Evolutionary conservation across 805 yeast species (phyloP).

Genomic region (Pichia scutulata): DNA sequence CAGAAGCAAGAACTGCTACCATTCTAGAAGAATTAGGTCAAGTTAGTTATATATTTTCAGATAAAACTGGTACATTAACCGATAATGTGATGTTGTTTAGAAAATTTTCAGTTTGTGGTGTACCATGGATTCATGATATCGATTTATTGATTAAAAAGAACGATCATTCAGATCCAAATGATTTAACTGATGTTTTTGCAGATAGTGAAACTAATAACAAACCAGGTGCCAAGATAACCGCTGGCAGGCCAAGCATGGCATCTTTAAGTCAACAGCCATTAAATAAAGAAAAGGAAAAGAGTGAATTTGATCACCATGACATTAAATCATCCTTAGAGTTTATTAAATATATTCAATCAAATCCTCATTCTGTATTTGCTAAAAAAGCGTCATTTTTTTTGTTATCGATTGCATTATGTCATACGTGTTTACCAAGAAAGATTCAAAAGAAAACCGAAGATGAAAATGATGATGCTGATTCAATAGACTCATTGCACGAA

Average conservation of each 20-base stretch:
- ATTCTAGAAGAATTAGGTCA: constrained; percentile 96
- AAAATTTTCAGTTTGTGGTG: constrained; percentile 80
- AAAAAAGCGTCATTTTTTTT: constrained; percentile 72
- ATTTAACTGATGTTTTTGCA: constrained; percentile 8
- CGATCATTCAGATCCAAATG: constrained; percentile 10
- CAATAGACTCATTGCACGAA: constrained; percentile 19
- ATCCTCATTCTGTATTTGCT: constrained; percentile 66
- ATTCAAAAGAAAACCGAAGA: constrained; percentile 13
- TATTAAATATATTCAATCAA: constrained; percentile 56
- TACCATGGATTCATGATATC: constrained; percentile 79
- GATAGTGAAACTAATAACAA: constrained; percentile 6
- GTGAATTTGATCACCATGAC: constrained; percentile 28
- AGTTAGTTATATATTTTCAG: constrained; percentile 89
- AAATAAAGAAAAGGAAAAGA: not conserved
- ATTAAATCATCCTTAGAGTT: constrained; percentile 57
- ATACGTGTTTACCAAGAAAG: constrained; percentile 72
- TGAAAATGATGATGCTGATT: constrained; percentile 1
- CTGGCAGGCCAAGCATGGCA: constrained; percentile 56
- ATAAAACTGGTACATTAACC: constrained; percentile 95
- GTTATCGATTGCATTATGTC: constrained; percentile 78
- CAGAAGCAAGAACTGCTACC: constrained; percentile 92
- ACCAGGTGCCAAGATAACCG: constrained; percentile 21
- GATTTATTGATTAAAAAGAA: constrained; percentile 34
- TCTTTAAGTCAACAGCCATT: constrained; percentile 23
- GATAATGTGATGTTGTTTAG: constrained; percentile 92